Percentiles rank a stretch among this genome's conserved stretches.
phyloP scores from a whole-genome alignment of 1,139 yeast genomes.

The Pneumocystis wakefieldiae region DNA sequence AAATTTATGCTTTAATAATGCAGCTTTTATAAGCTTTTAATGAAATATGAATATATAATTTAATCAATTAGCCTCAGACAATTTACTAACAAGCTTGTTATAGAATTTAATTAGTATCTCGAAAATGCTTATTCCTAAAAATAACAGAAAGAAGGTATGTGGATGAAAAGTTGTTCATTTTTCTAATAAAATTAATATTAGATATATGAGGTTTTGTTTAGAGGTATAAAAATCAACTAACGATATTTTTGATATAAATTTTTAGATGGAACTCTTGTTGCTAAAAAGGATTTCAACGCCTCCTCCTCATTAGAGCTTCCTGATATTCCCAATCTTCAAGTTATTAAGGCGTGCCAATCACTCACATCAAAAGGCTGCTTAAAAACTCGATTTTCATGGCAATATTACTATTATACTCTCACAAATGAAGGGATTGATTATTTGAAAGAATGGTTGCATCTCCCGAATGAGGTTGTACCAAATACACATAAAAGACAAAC shows the following conservation, averaged over 20 bases:
- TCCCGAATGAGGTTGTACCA: slow-evolving; percentile 98
- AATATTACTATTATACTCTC: slow-evolving; percentile 99
- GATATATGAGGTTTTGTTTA: slow-evolving; percentile 1
- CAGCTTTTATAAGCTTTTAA: not conserved
- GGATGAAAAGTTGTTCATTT: slow-evolving; percentile 95
- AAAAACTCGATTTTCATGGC: slow-evolving; percentile 99
- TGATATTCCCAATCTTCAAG: slow-evolving; percentile 53
- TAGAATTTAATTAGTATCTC: not conserved
- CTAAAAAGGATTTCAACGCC: slow-evolving; percentile 97
- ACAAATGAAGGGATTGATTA: slow-evolving; percentile 99
- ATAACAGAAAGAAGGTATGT: slow-evolving; percentile 99
- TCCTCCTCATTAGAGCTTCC: slow-evolving; percentile 75
- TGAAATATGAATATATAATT: not conserved
- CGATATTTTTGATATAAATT: slow-evolving; percentile 20
- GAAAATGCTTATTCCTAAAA: slow-evolving; percentile 97
- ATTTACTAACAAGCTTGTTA: not conserved
- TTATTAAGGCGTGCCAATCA: slow-evolving; percentile 98
- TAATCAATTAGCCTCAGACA: not conserved
- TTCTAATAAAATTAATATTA: not conserved
- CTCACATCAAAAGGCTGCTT: slow-evolving; percentile 97
- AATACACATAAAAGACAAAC: slow-evolving; percentile 92
- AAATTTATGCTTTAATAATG: not conserved
- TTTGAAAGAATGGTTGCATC: slow-evolving; percentile 96
- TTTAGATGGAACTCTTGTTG: slow-evolving; percentile 92
- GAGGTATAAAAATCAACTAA: not conserved